These are phyloP conservation scores for Baorangia bicolor DNA, from an alignment of 768 basidiomycete species.

Conservation along the genomic window DNA sequence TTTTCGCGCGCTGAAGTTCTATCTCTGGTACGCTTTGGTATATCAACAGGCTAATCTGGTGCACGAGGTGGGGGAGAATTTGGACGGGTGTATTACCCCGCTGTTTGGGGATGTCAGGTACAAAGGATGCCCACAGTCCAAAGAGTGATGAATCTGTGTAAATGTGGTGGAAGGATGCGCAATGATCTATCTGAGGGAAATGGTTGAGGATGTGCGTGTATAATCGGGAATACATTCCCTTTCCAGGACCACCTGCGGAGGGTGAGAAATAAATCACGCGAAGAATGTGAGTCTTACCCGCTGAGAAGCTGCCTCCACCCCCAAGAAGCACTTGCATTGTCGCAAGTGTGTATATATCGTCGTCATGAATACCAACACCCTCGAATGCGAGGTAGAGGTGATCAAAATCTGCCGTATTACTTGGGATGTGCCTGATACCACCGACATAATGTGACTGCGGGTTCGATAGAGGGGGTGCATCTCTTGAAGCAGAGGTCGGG, in stretches of 20 bases:
- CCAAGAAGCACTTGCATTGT: conserved; percentile 94
- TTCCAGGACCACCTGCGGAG: conserved; percentile 82
- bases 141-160: conserved; percentile 94
- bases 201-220: conserved; percentile 97
- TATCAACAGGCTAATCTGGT: conserved; percentile 82
- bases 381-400: conserved; percentile 94
- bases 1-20: conserved; percentile 88
- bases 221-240: conserved; percentile 97
- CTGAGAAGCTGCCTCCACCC: conserved; percentile 95
- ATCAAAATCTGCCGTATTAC: conserved; percentile 69
- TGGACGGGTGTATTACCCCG: conserved; percentile 63
- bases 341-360: conserved; percentile 90
- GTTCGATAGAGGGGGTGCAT: conserved; percentile 15
- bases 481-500: conserved; percentile 26
- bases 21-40: conserved; percentile 60
- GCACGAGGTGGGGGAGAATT: conserved; percentile 80
- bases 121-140: conserved; percentile 85
- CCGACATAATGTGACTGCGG: conserved; percentile 71
- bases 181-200: conserved; percentile 91
- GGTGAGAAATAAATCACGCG: conserved; percentile 2
- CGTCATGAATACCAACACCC: conserved; percentile 85
- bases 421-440: conserved; percentile 70
- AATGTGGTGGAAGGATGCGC: conserved; percentile 96
- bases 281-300: conserved; percentile 45
- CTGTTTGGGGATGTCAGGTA: conserved; percentile 57